Base-by-base conservation (phyloP, 2,329 filamentous ascomycete species). In the Aciculosporium take region DNA sequence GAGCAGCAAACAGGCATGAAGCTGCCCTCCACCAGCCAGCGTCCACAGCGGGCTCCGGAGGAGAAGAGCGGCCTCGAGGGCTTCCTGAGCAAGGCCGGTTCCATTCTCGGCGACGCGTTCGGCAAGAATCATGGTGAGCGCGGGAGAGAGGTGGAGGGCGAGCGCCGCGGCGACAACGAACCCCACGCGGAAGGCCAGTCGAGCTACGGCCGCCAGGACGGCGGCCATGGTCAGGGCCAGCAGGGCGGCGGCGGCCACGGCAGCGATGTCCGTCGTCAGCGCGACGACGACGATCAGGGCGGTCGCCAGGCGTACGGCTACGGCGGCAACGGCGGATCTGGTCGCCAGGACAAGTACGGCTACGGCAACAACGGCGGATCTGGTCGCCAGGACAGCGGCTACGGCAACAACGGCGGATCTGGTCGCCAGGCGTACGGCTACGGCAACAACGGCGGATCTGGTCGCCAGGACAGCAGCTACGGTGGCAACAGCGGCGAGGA, bases 21-120 rank as follows among this genome's bases (percentile, higher is more conserved):
- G 45, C 44, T 67, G 37, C 51, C 61, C 17, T 56, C 56, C 13
- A 50, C 56, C 13, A 50, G 55, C 5, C 45, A 42, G n/a, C 33
- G 32, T 37, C 51, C 53, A 9, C 46, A 53, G n/a, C 46, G n/a
- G n/a, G n/a, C 58, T 31, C 49, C 53, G 49, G 77, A 77, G 37
- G 69, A 79, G 49, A 76, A 77, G 38, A 76, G 79, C 38, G 74
- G 74, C 9, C 57, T 86, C 1, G 81, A 82, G 24, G 79, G 80
- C 20, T 63, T 94, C 33, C 67, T 94, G 10, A 80, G 79, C 41
- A 76, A 79, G 27, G 81, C 83, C 24, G 72, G 72, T 28, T 76
- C 74, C 30, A 62, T 88, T 13, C 70, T 93, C 7, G 74, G 78
- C 9, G 71, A 72, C 10, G 71, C 70, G 12, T 72, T 81, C 40